Conservation (phyloP, 352 stramenopile species). For the Peronospora farinosa region DNA sequence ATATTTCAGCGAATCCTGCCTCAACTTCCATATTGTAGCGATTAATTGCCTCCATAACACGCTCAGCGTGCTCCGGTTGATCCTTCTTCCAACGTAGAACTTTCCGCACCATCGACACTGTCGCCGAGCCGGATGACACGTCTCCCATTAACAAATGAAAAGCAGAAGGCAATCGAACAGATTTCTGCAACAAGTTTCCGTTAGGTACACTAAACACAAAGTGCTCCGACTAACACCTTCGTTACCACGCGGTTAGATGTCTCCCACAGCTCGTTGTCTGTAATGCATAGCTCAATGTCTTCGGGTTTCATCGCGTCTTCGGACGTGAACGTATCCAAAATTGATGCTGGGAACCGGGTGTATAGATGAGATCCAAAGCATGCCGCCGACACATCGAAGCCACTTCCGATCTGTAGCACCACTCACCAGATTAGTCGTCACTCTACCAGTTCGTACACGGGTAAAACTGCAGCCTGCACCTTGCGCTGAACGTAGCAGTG, state of each 20-base stretch:
- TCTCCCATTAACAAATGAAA: conserved; percentile 93
- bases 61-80: conserved; percentile 26
- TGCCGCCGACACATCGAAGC: conserved; percentile 94
- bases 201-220: conserved; percentile 2
- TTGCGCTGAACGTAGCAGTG: conserved; percentile 96
- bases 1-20: conserved; percentile 21
- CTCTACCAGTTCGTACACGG: neutral
- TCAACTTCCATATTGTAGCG: conserved; percentile 35
- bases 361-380: conserved; percentile 94
- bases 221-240: neutral
- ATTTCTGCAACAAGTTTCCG: conserved; percentile 31
- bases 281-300: conserved; percentile 48
- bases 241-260: conserved; percentile 41
- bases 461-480: conserved; percentile 23
- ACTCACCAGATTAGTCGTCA: neutral
- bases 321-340: conserved; percentile 47
- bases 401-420: conserved; percentile 85
- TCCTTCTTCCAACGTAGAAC: conserved; percentile 51
- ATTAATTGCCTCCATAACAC: conserved; percentile 33
- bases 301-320: conserved; percentile 48
- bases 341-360: conserved; percentile 73
- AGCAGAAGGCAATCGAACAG: conserved; percentile 52
- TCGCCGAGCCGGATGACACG: conserved; percentile 90
- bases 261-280: conserved; percentile 38
- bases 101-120: conserved; percentile 77